A percentile compares a stretch with the other conserved stretches of the same genome.
Evolutionary conservation across 306 rosid species (phyloP).

Genomic region (Vachellia pachyceras): DNA sequence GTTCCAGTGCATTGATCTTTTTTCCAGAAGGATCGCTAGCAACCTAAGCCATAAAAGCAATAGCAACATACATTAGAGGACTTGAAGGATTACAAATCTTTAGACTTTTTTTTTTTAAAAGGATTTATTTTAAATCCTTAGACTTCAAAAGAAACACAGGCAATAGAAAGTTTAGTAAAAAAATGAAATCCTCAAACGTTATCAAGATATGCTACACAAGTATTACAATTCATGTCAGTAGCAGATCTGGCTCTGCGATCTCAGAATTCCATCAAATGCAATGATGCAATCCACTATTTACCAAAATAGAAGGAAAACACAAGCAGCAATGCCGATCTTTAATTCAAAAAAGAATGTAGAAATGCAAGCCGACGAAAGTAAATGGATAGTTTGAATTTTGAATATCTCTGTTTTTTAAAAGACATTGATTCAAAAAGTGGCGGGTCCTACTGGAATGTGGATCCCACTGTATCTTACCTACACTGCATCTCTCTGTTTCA

Average conservation of each 20-base stretch:
- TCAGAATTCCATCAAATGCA: background rate
- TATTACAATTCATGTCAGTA: background rate
- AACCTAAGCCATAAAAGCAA: constrained; percentile 40
- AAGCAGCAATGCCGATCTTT: background rate
- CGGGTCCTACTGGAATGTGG: background rate
- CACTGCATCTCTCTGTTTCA: background rate
- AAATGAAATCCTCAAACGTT: background rate
- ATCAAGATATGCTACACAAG: background rate
- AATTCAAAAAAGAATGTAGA: background rate
- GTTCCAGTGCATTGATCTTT: constrained; percentile 52
- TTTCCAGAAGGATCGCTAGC: constrained; percentile 56
- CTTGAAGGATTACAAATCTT: background rate
- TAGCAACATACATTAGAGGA: background rate
- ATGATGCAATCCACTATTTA: background rate
- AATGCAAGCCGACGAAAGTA: background rate
- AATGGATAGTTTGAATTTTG: background rate
- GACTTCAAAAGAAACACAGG: background rate
- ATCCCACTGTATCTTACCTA: background rate
- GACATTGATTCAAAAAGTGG: background rate
- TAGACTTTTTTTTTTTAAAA: too few species aligned
- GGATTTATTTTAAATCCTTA: too few species aligned
- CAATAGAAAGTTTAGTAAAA: background rate
- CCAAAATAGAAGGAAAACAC: background rate
- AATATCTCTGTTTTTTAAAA: background rate
- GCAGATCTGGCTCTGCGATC: background rate